Evolutionary conservation across 2,329 filamentous ascomycete genomes (phyloP).

Genomic region (Aspergillus melleus): DNA sequence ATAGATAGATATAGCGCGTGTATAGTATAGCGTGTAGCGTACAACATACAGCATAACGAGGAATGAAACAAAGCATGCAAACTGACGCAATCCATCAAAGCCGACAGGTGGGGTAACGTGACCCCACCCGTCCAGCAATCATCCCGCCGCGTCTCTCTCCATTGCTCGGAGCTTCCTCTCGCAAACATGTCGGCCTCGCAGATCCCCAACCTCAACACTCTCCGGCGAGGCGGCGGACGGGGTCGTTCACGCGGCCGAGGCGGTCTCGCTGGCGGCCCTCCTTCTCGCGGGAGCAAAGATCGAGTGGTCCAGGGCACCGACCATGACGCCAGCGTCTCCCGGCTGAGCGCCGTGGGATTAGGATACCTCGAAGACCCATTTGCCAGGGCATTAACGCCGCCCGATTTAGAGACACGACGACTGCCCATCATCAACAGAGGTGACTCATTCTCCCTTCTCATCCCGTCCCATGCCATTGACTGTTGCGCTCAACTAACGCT

Average conservation of each 20-base stretch:
- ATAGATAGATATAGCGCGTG: not conserved
- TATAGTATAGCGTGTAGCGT: not conserved
- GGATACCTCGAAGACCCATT: constrained; percentile 85
- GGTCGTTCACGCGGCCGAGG: constrained; percentile 50
- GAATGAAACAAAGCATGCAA: not conserved
- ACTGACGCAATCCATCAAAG: not conserved
- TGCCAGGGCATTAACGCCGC: constrained; percentile 67
- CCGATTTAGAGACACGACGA: constrained; percentile 55
- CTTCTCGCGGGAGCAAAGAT: constrained; percentile 58
- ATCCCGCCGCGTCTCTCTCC: not conserved
- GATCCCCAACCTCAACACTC: constrained; percentile 75
- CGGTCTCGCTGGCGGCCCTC: constrained; percentile 20
- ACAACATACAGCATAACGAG: not conserved
- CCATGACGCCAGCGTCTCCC: constrained; percentile 83
- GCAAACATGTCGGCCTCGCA: constrained; percentile 65
- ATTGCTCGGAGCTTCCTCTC: constrained; percentile 9
- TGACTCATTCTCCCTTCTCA: constrained; percentile 32
- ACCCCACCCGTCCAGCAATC: not conserved
- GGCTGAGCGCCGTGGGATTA: constrained; percentile 81
- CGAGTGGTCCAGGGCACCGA: constrained; percentile 83
- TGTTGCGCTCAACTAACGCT: not conserved
- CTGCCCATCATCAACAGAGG: constrained; percentile 94
- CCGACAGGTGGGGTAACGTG: not conserved
- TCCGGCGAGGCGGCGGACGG: constrained; percentile 53
- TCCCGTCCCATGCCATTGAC: too few relatives aligned